Base-by-base conservation (phyloP, 129 eudicot species). In the Saposhnikovia divaricata region DNA sequence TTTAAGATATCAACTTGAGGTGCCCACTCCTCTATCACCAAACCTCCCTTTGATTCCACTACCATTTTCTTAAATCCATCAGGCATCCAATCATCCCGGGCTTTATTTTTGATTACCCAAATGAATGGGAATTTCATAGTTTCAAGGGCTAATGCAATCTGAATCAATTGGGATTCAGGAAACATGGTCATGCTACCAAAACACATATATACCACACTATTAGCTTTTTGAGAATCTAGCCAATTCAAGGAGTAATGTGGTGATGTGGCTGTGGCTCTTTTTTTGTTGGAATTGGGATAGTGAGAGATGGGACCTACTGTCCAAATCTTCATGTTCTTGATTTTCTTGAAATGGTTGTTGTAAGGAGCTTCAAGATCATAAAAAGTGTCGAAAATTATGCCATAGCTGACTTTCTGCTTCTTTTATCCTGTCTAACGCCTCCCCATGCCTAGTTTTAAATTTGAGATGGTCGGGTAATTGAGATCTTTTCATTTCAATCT, bases 281-380 rank as follows among this genome's bases (percentile, higher is more conserved):
- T 28, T 27, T 2, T 1, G 23, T 72, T 19, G 48, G 9, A 23
- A 3, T 63, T 61, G 57, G 84, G 77, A 37, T 53, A 86, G 0
- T 78, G 80, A 43, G 79, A 80, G 4, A 86, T 77, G 3, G 90
- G 89, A 46, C 91, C 88, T 0, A 85, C 73, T 11, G 55, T 85
- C 88, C 89, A 88, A 1, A 72, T 21, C 46, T 85, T 83, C 0
- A 44, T 34, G 9, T 80, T 55, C 23, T 57, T 74, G 25, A 59
- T 42, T 40, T 82, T 80, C 78, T 78, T 66, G 4, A 77, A 79
- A 46, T 88, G 83, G 10, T 84, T 85, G 0, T 37, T 90, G 40
- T 88, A 85, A n/a, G 34, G 83, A 4, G 91, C 84, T 75, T 87
- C 96, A 6, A 88, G 78, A 68, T 87, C 89, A 15, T 85, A 79